Base-by-base conservation (phyloP, 352 stramenopile genomes). In the Globisporangium okanoganense region DNA sequence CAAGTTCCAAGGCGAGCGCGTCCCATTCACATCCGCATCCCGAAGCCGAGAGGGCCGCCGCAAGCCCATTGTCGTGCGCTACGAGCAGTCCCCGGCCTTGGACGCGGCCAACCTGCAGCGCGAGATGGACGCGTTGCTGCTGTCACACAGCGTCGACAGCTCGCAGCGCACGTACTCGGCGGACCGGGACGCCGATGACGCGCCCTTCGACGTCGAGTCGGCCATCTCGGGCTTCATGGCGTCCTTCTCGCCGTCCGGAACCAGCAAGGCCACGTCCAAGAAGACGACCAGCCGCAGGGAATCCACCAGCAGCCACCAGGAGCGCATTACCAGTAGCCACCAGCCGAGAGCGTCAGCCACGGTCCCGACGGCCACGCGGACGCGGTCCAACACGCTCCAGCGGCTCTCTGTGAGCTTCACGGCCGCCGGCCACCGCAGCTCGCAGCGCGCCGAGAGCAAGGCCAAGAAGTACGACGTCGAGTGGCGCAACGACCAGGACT, bases 391-490 rank as follows among this genome's bases (percentile, higher is more conserved):
- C 24, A 71, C 73, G 20, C 71, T 70, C 0, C 57, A 77, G 54
- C 57, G 68, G 10, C 60, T 80, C 2, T 57, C 61, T 2, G 53
- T 62, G 43, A 56, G 29, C 52, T 44, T 66, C 27, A 67, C n/a
- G 33, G 60, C 31, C 51, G 62, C 14, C 60, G 59, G 10, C 57
- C 68, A 14, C 50, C 56, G 35, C 43, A 68, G 22, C 41, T 16
- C 29, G 22, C 55, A 47, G 50, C 41, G 52, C 62, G 50, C 57
- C 9, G 62, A 66, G 44, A 38, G 18, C 57, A 63, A 83, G 56
- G 76, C 72, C 31, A 64, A 67, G 50, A 92, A 92, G 65, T 92
- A 92, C 64, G 79, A 87, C 61, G 82, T 92, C 41, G 69, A 76
- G 29, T 92, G 82, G 82, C 77, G 73, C 51, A 60, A 72, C 18